Evolutionary conservation across 1,284 basidiomycete genomes (phyloP).

Genomic region (Golubevia sp.): DNA sequence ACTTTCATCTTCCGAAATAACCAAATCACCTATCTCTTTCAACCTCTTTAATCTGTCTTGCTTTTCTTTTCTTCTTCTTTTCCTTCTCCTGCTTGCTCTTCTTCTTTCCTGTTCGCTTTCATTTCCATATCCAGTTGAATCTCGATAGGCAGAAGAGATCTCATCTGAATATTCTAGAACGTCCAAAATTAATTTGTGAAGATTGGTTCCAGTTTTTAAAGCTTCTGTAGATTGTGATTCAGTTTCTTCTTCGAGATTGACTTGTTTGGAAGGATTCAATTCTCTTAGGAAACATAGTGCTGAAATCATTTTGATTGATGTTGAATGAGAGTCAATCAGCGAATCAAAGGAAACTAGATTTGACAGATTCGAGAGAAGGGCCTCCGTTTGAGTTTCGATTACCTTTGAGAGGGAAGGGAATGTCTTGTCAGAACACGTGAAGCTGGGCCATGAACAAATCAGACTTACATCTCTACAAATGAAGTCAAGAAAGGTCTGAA

Average conservation of each 20-base stretch:
- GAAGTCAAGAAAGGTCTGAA: no score
- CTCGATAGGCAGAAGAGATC: not conserved
- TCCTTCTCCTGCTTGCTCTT: not conserved
- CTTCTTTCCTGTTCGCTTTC: not conserved
- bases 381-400: no score
- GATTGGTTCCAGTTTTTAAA: not conserved
- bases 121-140: not conserved
- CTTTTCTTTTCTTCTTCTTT: not conserved
- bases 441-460: no score
- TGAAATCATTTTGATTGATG: not conserved
- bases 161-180: not conserved
- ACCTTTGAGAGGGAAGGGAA: no score
- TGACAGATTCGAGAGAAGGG: no score
- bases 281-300: not conserved
- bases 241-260: not conserved
- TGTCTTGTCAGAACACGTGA: no score
- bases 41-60: not conserved
- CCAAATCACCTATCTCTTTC: not conserved
- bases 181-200: not conserved
- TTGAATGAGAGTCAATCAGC: not conserved
- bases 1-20: not conserved
- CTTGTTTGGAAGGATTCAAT: not conserved
- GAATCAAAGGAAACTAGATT: not conserved
- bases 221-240: not conserved
- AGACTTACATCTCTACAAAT: no score